A percentile compares a stretch with the other conserved stretches of the same genome.
phyloP scores from a whole-genome alignment of 768 basidiomycete species.

The Pisolithus albus region DNA sequence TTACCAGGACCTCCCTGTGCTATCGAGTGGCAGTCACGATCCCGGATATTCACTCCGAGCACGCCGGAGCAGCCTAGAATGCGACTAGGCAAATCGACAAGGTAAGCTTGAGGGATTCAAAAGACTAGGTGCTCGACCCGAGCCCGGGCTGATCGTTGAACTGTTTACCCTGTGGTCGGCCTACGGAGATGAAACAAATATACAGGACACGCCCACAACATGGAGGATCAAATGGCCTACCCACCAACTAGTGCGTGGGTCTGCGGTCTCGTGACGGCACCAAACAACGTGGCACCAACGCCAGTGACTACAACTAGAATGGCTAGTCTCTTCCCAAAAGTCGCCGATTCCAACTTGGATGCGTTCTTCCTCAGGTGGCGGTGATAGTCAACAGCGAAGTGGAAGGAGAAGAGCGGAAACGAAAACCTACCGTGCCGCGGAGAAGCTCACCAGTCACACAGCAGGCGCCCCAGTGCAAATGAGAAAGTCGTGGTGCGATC shows the following conservation, averaged over 20 bases:
- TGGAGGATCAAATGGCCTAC: background rate
- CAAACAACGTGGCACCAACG: background rate
- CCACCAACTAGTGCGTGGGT: conserved; percentile 4
- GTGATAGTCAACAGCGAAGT: background rate
- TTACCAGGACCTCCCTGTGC: background rate
- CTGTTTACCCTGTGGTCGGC: background rate
- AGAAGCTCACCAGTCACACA: background rate
- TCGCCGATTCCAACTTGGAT: background rate
- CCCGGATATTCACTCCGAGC: background rate
- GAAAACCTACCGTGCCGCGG: background rate
- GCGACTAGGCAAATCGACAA: background rate
- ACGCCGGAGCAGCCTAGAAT: background rate
- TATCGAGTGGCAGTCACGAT: background rate
- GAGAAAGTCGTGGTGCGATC: conserved; percentile 1
- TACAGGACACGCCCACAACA: background rate
- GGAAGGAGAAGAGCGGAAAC: too few species aligned
- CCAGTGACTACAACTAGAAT: background rate
- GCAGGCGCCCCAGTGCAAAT: background rate
- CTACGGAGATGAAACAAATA: background rate
- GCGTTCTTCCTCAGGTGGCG: background rate
- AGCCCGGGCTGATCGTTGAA: background rate
- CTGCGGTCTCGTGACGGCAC: conserved; percentile 15
- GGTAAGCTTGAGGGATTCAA: background rate
- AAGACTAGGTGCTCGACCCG: background rate
- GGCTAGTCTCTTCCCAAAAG: background rate